phyloP scores from a whole-genome alignment of 768 basidiomycete genomes.

The Termitomyces bulborhizus region DNA sequence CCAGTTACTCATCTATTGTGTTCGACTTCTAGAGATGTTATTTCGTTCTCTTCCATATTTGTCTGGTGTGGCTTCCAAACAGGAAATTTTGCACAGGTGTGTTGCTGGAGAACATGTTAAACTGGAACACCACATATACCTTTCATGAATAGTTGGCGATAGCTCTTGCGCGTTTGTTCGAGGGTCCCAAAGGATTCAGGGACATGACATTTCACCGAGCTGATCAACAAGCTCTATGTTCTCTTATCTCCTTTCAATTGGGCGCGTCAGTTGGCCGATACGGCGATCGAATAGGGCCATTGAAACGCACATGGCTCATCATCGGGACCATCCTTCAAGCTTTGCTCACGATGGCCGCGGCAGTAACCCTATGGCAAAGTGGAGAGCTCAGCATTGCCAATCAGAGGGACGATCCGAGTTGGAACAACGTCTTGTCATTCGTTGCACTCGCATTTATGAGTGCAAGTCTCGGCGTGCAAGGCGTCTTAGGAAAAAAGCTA shows the following conservation, averaged over 20 bases:
- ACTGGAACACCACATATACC: not conserved
- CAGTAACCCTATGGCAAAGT: conserved; percentile 69
- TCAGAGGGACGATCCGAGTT: conserved; percentile 56
- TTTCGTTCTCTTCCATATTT: conserved; percentile 74
- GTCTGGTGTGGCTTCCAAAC: conserved; percentile 88
- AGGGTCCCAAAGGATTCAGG: conserved; percentile 35
- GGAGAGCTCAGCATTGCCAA: conserved; percentile 48
- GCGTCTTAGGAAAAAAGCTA: conserved; percentile 79
- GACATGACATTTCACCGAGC: conserved; percentile 67
- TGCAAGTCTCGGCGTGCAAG: conserved; percentile 79
- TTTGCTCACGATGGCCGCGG: conserved; percentile 67
- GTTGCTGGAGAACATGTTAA: conserved; percentile 3
- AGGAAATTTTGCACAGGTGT: conserved; percentile 67
- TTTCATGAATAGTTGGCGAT: conserved; percentile 52
- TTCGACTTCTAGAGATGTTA: conserved; percentile 44
- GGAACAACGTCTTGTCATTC: conserved; percentile 63
- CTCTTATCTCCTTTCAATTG: conserved; percentile 66
- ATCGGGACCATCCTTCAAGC: conserved; percentile 69
- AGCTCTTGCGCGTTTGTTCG: conserved; percentile 76
- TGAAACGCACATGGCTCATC: conserved; percentile 72
- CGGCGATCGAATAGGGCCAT: conserved; percentile 72
- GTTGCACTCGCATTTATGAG: conserved; percentile 77
- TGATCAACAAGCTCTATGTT: conserved; percentile 80
- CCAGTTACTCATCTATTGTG: not conserved
- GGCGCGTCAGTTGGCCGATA: conserved; percentile 75